A percentile compares a stretch with the other conserved stretches of the same genome.
phyloP scores from a whole-genome alignment of 2,329 filamentous ascomycete genomes.

The Diplodia intermedia region DNA sequence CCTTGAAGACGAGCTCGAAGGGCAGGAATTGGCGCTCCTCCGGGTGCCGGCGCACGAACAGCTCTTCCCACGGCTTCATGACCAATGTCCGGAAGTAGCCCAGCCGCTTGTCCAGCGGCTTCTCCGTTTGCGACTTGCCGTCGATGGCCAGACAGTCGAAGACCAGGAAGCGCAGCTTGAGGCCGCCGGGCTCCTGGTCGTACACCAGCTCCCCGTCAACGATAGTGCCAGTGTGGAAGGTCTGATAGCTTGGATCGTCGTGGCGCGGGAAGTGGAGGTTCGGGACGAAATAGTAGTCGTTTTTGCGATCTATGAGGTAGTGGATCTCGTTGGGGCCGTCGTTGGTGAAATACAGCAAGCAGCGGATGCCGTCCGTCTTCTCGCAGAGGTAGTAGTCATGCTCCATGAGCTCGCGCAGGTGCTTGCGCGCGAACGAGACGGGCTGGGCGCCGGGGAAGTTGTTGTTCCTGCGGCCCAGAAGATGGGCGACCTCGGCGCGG shows the following conservation, averaged over 20 bases:
- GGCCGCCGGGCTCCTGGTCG: slow-evolving; percentile 69
- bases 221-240: slow-evolving; percentile 80
- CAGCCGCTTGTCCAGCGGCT: slow-evolving; percentile 85
- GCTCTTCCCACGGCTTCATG: slow-evolving; percentile 71
- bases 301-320: slow-evolving; percentile 96
- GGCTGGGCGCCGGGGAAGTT: slow-evolving; percentile 91
- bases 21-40: slow-evolving; percentile 73
- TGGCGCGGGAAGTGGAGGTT: slow-evolving; percentile 81
- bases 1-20: slow-evolving; percentile 86
- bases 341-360: slow-evolving; percentile 86
- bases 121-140: slow-evolving; percentile 74
- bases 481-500: slow-evolving; percentile 73
- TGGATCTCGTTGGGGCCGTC: slow-evolving; percentile 70
- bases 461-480: slow-evolving; percentile 73
- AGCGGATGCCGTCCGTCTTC: slow-evolving; percentile 95
- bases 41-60: slow-evolving; percentile 66
- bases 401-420: slow-evolving; percentile 80
- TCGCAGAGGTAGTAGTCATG: slow-evolving; percentile 98
- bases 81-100: slow-evolving; percentile 83
- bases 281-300: slow-evolving; percentile 90
- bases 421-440: slow-evolving; percentile 84
- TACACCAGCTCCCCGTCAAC: slow-evolving; percentile 93
- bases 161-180: slow-evolving; percentile 80
- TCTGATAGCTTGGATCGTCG: slow-evolving; percentile 61
- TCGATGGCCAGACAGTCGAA: slow-evolving; percentile 92